Conservation (phyloP, 371 early-diverging fungal genomes). For the Gilbertella persicaria region DNA sequence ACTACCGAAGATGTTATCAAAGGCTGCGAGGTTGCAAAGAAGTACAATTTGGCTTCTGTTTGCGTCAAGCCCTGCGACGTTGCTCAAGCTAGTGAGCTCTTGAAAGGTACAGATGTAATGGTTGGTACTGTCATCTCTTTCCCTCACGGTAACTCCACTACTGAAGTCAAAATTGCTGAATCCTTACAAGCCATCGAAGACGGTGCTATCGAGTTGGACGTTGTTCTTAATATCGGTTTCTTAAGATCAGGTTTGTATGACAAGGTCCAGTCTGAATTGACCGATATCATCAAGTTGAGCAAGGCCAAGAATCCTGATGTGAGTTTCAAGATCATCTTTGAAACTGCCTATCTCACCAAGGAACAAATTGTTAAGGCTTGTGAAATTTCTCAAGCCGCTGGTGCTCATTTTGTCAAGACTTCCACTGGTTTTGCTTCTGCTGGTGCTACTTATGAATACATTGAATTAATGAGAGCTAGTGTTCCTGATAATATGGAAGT, state of each 20-base stretch:
- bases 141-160: slow-evolving; percentile 65
- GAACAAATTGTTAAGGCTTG: slow-evolving; percentile 62
- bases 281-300: slow-evolving; percentile 39
- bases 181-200: slow-evolving; percentile 57
- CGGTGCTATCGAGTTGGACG: slow-evolving; percentile 67
- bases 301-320: slow-evolving; percentile 47
- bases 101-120: slow-evolving; percentile 50
- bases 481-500: slow-evolving; percentile 52
- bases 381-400: slow-evolving; percentile 50
- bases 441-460: slow-evolving; percentile 59
- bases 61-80: slow-evolving; percentile 73
- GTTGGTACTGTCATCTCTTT: slow-evolving; percentile 71
- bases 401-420: slow-evolving; percentile 71
- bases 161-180: slow-evolving; percentile 60
- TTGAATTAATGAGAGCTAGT: slow-evolving; percentile 56
- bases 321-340: slow-evolving; percentile 68
- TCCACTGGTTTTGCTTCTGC: slow-evolving; percentile 66
- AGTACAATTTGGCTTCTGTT: slow-evolving; percentile 61
- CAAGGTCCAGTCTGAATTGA: slow-evolving; percentile 55
- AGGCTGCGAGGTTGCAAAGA: slow-evolving; percentile 56
- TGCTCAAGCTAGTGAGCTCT: slow-evolving; percentile 45
- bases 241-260: slow-evolving; percentile 52
- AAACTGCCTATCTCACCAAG: slow-evolving; percentile 61
- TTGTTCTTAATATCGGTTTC: slow-evolving; percentile 65
- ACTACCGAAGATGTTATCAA: slow-evolving; percentile 56